Evolutionary conservation across 2,329 filamentous ascomycete species (phyloP).

Genomic region (Fusarium drepaniforme): DNA sequence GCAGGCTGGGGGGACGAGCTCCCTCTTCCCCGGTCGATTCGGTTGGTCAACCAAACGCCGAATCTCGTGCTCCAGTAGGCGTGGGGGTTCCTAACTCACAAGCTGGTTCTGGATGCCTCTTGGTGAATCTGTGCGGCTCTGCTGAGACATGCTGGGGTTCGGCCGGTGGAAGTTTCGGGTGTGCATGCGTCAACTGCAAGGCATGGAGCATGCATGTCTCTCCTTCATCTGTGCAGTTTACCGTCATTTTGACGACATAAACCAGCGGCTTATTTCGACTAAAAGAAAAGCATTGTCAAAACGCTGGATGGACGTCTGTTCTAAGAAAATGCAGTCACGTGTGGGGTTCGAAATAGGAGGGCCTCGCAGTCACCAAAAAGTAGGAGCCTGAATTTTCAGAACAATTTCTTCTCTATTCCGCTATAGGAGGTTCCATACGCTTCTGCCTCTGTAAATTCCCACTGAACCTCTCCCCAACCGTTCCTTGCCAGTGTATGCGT

Average conservation of each 20-base stretch:
- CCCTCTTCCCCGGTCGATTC: background rate
- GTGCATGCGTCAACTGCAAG: background rate
- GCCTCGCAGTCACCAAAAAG: background rate
- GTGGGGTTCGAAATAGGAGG: background rate
- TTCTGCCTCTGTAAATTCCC: background rate
- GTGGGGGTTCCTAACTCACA: background rate
- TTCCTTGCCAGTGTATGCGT: constrained; percentile 1
- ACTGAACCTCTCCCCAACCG: background rate
- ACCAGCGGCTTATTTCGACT: accelerated
- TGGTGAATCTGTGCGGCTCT: background rate
- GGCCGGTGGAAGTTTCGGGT: background rate
- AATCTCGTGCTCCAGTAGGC: background rate
- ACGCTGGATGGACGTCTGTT: background rate
- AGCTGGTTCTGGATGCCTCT: background rate
- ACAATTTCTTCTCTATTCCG: background rate
- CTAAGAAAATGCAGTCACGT: background rate
- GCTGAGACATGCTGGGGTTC: background rate
- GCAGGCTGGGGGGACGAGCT: background rate
- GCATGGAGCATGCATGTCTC: background rate
- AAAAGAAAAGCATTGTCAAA: background rate
- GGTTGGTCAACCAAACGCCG: background rate
- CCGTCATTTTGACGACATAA: background rate
- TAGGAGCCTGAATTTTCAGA: background rate
- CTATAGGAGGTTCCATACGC: background rate
- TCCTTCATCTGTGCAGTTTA: background rate